Evolutionary conservation across 805 yeast species (phyloP), one percentile per base, ranked within the genome.

Genomic region (Ogataea trehaloabstinens): DNA sequence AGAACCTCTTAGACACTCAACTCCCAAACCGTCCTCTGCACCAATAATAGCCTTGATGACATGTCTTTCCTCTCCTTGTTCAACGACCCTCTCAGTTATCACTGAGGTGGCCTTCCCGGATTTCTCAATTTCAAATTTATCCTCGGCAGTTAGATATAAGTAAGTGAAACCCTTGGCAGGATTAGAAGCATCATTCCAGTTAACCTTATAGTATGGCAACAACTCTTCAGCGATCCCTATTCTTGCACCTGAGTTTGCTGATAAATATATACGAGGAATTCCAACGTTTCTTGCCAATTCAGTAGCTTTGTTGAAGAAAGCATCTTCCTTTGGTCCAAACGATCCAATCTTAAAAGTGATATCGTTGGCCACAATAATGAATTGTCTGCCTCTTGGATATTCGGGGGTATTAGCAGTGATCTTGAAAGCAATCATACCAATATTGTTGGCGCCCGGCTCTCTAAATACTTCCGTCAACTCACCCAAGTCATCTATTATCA

Each of bases 241-340:
- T 73, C 99, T 82, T 33, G 99, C 99, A 74, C 99, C 99, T 44
- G 98, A 90, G 76, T 93, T 93, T 20, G 99, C 99, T 53, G 97
- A 87, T 53, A 93, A 73, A 68, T 93, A 93, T 41, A 93, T 78
- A 70, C 99, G 77, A 59, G 99, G 99, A 53, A 93, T 81, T 44
- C 99, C 99, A 49, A 82, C 74, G 59, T 78, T 73, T 69, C 96
- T 79, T 24, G 98, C 96, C 52, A 82, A 76, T 58, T 89, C 95
- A 24, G 99, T 93, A 49, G 90, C 95, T 61, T 83, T 81, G 72
- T 86, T 78, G 76, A 93, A 93, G 72, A 82, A 93, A 40, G 71
- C 73, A 68, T 93, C 99, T 69, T 93, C 99, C 55, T 76, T 82
- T 18, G 99, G 99, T 56, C 99, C 99, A 57, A 93, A 93, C 0